These are phyloP conservation scores for Parachaetomium inaequale DNA, from an alignment of 495 filamentous ascomycete genomes.

Conservation along the genomic window DNA sequence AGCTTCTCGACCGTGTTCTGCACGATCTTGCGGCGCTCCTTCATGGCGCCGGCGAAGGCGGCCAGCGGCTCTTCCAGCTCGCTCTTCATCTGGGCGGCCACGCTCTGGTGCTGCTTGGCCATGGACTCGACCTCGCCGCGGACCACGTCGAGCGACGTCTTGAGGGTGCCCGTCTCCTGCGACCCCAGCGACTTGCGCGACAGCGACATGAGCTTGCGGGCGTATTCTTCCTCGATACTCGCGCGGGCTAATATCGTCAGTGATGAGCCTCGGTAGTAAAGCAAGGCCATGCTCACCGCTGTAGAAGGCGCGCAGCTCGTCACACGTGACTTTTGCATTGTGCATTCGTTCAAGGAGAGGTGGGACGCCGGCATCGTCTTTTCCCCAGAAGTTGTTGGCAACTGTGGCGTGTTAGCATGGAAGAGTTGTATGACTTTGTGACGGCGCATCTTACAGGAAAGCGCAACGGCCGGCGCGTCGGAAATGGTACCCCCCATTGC, in stretches of 20 bases:
- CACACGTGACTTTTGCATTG: slow-evolving; percentile 88
- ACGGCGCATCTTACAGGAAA: slow-evolving; percentile 38
- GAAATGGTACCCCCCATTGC: slow-evolving; percentile 33
- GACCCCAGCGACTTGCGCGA: slow-evolving; percentile 87
- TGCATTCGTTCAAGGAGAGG: slow-evolving; percentile 96
- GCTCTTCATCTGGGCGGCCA: slow-evolving; percentile 89
- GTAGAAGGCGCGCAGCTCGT: slow-evolving; percentile 92
- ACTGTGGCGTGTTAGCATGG: slow-evolving; percentile 47
- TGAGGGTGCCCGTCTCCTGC: slow-evolving; percentile 79
- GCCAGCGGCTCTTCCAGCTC: slow-evolving; percentile 94
- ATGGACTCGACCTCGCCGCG: slow-evolving; percentile 92
- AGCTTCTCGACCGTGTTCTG: slow-evolving; percentile 90
- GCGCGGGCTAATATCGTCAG: slow-evolving; percentile 61
- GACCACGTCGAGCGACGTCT: slow-evolving; percentile 76
- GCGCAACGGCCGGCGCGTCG: slow-evolving; percentile 44
- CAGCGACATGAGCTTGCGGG: slow-evolving; percentile 83
- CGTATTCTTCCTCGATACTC: slow-evolving; percentile 94
- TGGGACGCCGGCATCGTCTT: slow-evolving; percentile 91
- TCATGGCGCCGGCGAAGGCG: slow-evolving; percentile 88
- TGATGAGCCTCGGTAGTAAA: neutral
- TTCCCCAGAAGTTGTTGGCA: slow-evolving; percentile 99
- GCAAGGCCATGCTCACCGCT: slow-evolving; percentile 52
- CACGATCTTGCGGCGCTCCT: slow-evolving; percentile 93
- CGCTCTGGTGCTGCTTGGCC: slow-evolving; percentile 85
- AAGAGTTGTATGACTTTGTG: neutral